Base-by-base conservation (phyloP, 148 eudicot genomes). In the Chenopodium suecicum region DNA sequence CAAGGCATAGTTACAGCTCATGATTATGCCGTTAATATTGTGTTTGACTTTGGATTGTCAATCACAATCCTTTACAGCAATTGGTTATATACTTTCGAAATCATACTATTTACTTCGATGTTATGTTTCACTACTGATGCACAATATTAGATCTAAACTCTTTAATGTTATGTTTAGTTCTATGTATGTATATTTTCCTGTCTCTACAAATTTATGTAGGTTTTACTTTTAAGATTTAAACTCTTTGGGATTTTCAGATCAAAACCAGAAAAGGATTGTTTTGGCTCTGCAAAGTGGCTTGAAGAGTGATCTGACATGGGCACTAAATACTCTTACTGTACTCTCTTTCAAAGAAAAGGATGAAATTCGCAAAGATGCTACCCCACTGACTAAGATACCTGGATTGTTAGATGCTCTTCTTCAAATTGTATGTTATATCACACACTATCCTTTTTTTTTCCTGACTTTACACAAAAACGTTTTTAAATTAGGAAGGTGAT, bases 281-380 rank as follows among this genome's bases (percentile, higher is more conserved):
- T 81, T 94, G 85, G 99, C 99, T 83, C 92, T 96, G 48, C 99
- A 96, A 86, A 94, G 99, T 88, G 99, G 99, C 82, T 82, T 96
- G 70, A 96, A 96, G 90, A 92, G 97, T 85, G 98, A 94, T 89
- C 82, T 96, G 81, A 94, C 94, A 66, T 95, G 98, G 99, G 99
- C 98, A 50, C 81, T 94, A 74, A 95, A 95, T 83, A 86, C 97
- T 75, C 94, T 95, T 32, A 94, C 93, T 68, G 86, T 94, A 82
- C 97, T 96, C 19, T 92, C 98, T 52, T 96, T 96, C 86, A 96
- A 92, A 88, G 99, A 96, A 88, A 96, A 94, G 84, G 99, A 96
- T 74, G 98, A 96, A 80, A 81, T 92, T 84, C 92, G 99, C 27
- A 96, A 90, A 89, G 98, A 94, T 86, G 89, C 98, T 66, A 94